A percentile compares a stretch with the other conserved stretches of the same genome.
phyloP scores from a whole-genome alignment of 139 green algal genomes.

The Tetratostichococcus sp. region DNA sequence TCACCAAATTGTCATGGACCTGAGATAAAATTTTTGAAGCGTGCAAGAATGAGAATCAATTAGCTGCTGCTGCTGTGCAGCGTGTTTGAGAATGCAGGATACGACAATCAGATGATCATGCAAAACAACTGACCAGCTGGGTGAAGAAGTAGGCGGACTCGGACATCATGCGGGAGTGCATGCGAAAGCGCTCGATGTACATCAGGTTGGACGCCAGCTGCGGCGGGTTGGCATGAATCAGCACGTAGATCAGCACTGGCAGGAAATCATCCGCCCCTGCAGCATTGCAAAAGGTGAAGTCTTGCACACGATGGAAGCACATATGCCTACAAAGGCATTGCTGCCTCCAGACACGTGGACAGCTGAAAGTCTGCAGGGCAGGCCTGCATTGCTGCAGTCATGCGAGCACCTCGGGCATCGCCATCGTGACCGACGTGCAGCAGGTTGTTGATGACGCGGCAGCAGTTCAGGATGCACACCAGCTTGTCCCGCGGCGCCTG shows the following conservation, averaged over 20 bases:
- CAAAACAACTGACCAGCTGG: constrained; percentile 49
- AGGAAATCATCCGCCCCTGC: constrained; percentile 93
- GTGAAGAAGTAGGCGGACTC: constrained; percentile 67
- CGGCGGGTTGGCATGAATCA: constrained; percentile 69
- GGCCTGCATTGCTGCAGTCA: background rate
- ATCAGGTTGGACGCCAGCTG: constrained; percentile 65
- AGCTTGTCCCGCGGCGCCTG: constrained; percentile 96
- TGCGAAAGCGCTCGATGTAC: constrained; percentile 74
- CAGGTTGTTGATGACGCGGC: constrained; percentile 78
- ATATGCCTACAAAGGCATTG: too few relatives aligned
- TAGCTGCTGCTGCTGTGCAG: too few relatives aligned
- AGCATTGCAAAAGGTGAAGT: background rate
- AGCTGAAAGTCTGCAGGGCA: too few relatives aligned
- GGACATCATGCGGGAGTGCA: constrained; percentile 35
- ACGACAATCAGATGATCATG: too few relatives aligned
- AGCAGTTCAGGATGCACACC: constrained; percentile 88
- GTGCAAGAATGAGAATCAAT: too few relatives aligned
- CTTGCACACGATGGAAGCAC: too few relatives aligned
- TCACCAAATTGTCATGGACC: too few relatives aligned
- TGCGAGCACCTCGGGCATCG: constrained; percentile 11
- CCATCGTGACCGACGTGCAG: constrained; percentile 35
- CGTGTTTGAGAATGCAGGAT: too few relatives aligned
- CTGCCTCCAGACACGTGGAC: too few relatives aligned
- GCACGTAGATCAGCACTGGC: constrained; percentile 86
- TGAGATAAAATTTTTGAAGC: too few relatives aligned